These are phyloP conservation scores for Bryopsis sp. DNA, from an alignment of 139 green algal genomes.

Conservation along the genomic window DNA sequence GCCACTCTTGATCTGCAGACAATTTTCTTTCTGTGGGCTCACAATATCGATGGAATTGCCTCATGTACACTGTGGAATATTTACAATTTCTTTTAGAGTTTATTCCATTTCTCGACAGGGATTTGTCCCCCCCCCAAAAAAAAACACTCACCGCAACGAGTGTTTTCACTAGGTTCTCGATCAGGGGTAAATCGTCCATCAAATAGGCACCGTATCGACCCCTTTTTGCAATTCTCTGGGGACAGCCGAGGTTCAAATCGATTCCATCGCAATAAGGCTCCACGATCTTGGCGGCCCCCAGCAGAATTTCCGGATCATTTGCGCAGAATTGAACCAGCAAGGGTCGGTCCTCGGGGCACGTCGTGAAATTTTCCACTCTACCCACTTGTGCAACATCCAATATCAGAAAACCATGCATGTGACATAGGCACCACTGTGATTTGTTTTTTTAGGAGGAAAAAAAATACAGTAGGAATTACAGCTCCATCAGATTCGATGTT, in stretches of 20 bases:
- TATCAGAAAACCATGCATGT: too few species aligned
- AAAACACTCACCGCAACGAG: conserved; percentile 27
- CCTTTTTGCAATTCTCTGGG: conserved; percentile 76
- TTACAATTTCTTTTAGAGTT: background rate
- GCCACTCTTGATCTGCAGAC: background rate
- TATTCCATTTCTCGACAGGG: background rate
- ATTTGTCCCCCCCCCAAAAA: too few species aligned
- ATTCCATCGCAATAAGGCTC: conserved; percentile 73
- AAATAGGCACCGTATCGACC: conserved; percentile 73
- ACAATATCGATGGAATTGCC: background rate
- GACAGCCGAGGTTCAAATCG: conserved; percentile 97
- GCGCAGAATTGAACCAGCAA: conserved; percentile 96
- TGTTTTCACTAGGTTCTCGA: conserved; percentile 50
- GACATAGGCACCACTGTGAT: too few species aligned
- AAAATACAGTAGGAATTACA: background rate
- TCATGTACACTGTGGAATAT: background rate
- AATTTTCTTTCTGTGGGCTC: background rate
- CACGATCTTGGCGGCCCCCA: conserved; percentile 67
- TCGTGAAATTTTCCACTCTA: conserved; percentile 73
- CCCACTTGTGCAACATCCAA: too few species aligned
- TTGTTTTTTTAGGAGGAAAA: too few species aligned
- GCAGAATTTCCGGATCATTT: conserved; percentile 80
- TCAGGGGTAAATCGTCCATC: conserved; percentile 76
- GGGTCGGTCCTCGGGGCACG: conserved; percentile 65
- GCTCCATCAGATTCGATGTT: background rate